A percentile compares a stretch with the other conserved stretches of the same genome.
phyloP scores from a whole-genome alignment of 495 filamentous ascomycete genomes.

The Aspergillus ostianus region DNA sequence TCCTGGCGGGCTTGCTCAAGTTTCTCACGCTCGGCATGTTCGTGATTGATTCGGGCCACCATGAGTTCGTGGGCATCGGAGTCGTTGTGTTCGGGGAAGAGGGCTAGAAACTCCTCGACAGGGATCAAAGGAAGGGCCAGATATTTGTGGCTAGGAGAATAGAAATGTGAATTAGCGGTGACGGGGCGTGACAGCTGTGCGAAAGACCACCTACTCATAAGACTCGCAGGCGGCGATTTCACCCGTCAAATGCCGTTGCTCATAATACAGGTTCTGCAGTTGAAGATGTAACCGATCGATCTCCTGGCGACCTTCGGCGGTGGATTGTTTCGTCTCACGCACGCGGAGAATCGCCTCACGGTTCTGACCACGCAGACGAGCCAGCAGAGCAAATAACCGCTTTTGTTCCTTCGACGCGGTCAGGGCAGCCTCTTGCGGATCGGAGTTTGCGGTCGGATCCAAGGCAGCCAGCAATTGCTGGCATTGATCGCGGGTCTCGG shows the following conservation, averaged over 20 bases:
- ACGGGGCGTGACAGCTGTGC: background rate
- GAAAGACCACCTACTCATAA: conserved; percentile 69
- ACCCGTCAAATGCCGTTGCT: conserved; percentile 83
- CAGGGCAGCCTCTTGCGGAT: conserved; percentile 50
- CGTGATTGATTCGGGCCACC: conserved; percentile 89
- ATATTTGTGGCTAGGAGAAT: conserved; percentile 73
- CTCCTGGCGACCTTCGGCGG: conserved; percentile 83
- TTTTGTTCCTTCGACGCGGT: conserved; percentile 78
- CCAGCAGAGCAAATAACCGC: conserved; percentile 71
- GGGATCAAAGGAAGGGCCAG: conserved; percentile 79
- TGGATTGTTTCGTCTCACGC: conserved; percentile 81
- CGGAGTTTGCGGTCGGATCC: conserved; percentile 43
- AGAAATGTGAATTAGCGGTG: conserved; percentile 13
- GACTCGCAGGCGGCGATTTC: conserved; percentile 90
- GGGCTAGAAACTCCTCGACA: conserved; percentile 74
- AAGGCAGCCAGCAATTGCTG: conserved; percentile 64
- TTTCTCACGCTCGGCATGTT: conserved; percentile 79
- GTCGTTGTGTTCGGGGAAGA: conserved; percentile 71
- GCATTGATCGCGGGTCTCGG: conserved; percentile 69
- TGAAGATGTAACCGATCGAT: conserved; percentile 89
- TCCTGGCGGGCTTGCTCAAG: conserved; percentile 85
- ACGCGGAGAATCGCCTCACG: conserved; percentile 76
- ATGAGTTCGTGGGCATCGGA: conserved; percentile 76
- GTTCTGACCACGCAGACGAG: conserved; percentile 78
- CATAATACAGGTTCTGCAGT: conserved; percentile 94